phyloP scores from a whole-genome alignment of 768 basidiomycete species.

The Amanita subjunquillea region DNA sequence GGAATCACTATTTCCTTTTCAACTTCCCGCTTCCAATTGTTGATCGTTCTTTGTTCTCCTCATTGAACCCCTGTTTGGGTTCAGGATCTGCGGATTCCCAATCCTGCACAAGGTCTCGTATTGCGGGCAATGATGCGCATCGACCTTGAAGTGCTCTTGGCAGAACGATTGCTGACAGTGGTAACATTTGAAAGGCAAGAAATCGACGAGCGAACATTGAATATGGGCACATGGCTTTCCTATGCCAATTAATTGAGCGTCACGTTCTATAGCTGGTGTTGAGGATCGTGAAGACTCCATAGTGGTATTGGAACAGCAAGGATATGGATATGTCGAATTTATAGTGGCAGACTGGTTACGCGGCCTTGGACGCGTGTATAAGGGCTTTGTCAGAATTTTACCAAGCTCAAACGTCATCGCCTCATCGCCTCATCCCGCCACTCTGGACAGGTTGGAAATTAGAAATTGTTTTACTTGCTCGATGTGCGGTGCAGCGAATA shows the following conservation, averaged over 20 bases:
- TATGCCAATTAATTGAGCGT: conserved; percentile 51
- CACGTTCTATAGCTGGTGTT: conserved; percentile 23
- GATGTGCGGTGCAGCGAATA: too few species aligned
- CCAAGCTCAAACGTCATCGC: too few species aligned
- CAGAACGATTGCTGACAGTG: conserved; percentile 68
- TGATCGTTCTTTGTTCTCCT: too few species aligned
- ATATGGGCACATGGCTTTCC: conserved; percentile 64
- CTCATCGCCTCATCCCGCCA: too few species aligned
- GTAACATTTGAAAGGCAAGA: conserved; percentile 79
- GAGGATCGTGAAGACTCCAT: conserved; percentile 13
- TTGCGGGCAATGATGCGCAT: conserved; percentile 45
- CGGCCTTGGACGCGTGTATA: conserved; percentile 8
- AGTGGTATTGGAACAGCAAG: not conserved
- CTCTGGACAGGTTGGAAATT: too few species aligned
- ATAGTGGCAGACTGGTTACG: conserved; percentile 9
- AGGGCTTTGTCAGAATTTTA: not conserved
- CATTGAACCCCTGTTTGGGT: too few species aligned
- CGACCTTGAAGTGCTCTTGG: conserved; percentile 68
- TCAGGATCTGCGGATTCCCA: too few species aligned
- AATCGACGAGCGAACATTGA: conserved; percentile 67
- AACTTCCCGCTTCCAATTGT: too few species aligned
- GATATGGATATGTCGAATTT: not conserved
- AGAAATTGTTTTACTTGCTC: too few species aligned
- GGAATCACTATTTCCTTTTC: too few species aligned
- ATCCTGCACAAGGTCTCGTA: too few species aligned